Evolutionary conservation across 352 stramenopile species (phyloP).

Genomic region (Aphanomyces invadans): DNA sequence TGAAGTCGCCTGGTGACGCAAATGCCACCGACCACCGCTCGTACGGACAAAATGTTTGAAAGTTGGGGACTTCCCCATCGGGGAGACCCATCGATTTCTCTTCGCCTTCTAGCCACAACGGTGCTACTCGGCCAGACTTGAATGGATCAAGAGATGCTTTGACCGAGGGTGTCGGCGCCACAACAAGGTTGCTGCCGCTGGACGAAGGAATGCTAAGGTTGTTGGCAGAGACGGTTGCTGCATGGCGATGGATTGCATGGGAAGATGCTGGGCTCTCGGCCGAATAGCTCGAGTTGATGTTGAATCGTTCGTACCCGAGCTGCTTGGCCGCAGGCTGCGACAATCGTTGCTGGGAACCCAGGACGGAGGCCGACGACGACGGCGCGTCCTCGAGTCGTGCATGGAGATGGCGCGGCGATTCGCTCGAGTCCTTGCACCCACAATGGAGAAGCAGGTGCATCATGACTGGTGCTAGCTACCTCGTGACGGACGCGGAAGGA

Average conservation of each 20-base stretch:
- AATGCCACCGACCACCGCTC: constrained; percentile 67
- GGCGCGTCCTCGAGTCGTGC: neutral
- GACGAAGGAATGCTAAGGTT: neutral
- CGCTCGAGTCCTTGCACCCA: constrained; percentile 5
- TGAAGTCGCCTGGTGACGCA: constrained; percentile 66
- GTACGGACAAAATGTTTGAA: constrained; percentile 55
- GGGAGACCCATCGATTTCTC: constrained; percentile 48
- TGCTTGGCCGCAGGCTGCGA: neutral
- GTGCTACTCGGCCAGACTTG: neutral
- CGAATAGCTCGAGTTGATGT: neutral
- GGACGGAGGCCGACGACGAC: neutral
- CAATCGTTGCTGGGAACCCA: neutral
- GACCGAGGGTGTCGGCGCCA: neutral
- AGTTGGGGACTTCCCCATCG: constrained; percentile 54
- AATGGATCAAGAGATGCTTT: neutral
- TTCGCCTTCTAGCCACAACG: constrained; percentile 28
- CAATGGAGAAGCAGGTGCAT: constrained; percentile 5
- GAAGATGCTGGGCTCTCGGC: neutral
- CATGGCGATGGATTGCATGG: neutral
- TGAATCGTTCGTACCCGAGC: constrained; percentile 20
- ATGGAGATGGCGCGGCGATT: constrained; percentile 1
- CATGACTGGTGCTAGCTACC: too few relatives aligned
- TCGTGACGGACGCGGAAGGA: neutral
- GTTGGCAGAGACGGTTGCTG: neutral
- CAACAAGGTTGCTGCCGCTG: neutral